phyloP scores from a whole-genome alignment of 352 stramenopile species.

The Globisporangium solare region DNA sequence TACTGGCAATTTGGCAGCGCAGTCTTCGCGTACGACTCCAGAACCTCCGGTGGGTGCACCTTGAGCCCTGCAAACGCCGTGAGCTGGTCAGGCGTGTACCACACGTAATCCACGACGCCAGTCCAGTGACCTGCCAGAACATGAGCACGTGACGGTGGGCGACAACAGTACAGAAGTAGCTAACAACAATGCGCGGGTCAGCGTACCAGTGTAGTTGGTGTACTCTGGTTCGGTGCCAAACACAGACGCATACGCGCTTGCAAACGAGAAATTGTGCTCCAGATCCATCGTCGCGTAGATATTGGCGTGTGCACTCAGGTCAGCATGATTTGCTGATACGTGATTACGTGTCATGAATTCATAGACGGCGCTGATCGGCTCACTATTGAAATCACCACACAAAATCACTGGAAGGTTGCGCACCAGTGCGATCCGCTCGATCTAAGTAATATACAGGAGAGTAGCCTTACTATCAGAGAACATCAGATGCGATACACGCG shows the following conservation, averaged over 20 bases:
- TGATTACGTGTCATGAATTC: conserved; percentile 93
- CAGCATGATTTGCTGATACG: conserved; percentile 84
- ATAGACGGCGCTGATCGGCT: conserved; percentile 95
- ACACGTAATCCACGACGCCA: conserved; percentile 98
- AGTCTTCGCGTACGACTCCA: conserved; percentile 87
- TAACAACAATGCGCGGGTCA: not conserved
- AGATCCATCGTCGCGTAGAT: conserved; percentile 72
- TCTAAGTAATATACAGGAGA: conserved; percentile 22
- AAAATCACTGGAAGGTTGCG: conserved; percentile 93
- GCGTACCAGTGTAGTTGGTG: conserved; percentile 96
- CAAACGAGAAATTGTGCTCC: conserved; percentile 92
- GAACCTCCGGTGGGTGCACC: conserved; percentile 87
- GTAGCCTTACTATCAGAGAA: not conserved
- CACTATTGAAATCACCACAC: conserved; percentile 99
- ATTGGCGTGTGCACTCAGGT: conserved; percentile 58
- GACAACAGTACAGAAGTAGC: no score
- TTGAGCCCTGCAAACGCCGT: conserved; percentile 91
- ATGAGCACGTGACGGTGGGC: no score
- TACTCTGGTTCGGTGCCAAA: conserved; percentile 95
- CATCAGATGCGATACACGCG: no score
- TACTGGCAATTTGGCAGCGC: conserved; percentile 95
- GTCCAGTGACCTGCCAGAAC: conserved; percentile 82
- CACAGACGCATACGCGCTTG: conserved; percentile 93
- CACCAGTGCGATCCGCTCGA: conserved; percentile 62
- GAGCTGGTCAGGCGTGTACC: conserved; percentile 93